Conservation (phyloP, 1,284 basidiomycete species). For the Tremellales sp. region DNA sequence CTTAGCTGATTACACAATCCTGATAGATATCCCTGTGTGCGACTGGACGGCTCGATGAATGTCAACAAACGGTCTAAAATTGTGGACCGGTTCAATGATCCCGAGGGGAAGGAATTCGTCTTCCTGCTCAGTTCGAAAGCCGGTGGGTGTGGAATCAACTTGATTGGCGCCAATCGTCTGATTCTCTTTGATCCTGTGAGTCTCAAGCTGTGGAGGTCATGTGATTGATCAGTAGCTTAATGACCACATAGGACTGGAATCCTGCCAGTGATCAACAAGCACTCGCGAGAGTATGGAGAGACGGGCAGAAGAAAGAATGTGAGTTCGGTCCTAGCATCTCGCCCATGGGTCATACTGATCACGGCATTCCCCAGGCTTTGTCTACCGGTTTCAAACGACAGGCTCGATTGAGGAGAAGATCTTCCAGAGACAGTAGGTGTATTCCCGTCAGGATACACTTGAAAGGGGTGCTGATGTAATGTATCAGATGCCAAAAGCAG, state of each 20-base stretch:
- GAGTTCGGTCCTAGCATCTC: slow-evolving; percentile 28
- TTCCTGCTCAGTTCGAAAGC: slow-evolving; percentile 96
- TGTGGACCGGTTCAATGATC: slow-evolving; percentile 96
- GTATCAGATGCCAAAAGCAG: slow-evolving; percentile 75
- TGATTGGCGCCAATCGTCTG: slow-evolving; percentile 94
- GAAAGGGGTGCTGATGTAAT: not conserved
- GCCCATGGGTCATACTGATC: slow-evolving; percentile 2
- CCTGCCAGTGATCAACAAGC: slow-evolving; percentile 98
- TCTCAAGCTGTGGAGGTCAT: no score
- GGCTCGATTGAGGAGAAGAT: slow-evolving; percentile 99
- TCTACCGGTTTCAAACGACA: slow-evolving; percentile 96
- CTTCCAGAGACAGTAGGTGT: slow-evolving; percentile 72
- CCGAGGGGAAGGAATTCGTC: slow-evolving; percentile 88
- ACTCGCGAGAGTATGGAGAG: slow-evolving; percentile 97
- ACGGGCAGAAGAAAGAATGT: slow-evolving; percentile 99
- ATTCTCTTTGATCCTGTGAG: slow-evolving; percentile 93
- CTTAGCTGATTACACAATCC: slow-evolving; percentile 2
- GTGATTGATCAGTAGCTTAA: not conserved
- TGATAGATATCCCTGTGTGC: slow-evolving; percentile 81
- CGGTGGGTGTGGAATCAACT: slow-evolving; percentile 96
- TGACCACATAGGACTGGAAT: slow-evolving; percentile 99
- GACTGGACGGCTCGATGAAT: slow-evolving; percentile 89
- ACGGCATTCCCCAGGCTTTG: slow-evolving; percentile 63
- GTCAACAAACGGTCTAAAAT: slow-evolving; percentile 95
- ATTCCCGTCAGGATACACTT: not conserved